Evolutionary conservation across 495 filamentous ascomycete genomes (phyloP).

Genomic region (Niebla homalea): DNA sequence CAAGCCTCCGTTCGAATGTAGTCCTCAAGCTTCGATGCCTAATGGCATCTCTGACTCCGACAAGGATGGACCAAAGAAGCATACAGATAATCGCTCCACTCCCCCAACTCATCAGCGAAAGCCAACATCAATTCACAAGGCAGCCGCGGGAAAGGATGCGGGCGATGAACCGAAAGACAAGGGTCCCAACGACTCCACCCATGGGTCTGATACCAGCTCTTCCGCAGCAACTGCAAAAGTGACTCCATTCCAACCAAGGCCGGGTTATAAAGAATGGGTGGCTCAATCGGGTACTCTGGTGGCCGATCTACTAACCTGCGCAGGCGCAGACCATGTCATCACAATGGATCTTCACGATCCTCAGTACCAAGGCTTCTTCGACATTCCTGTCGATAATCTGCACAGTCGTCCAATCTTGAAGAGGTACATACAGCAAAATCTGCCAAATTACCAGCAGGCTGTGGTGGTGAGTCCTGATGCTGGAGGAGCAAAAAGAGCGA

Average conservation of each 20-base stretch:
- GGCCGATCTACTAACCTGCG: slow-evolving; percentile 86
- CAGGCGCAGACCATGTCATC: slow-evolving; percentile 91
- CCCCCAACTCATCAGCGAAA: slow-evolving; percentile 13
- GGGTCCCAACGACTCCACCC: slow-evolving; percentile 24
- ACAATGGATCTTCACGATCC: slow-evolving; percentile 95
- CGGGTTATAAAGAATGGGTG: slow-evolving; percentile 97
- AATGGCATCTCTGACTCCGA: slow-evolving; percentile 53
- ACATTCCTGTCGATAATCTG: slow-evolving; percentile 86
- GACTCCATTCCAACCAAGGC: slow-evolving; percentile 59
- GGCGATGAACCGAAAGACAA: slow-evolving; percentile 43
- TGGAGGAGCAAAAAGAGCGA: slow-evolving; percentile 90
- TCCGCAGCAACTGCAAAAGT: slow-evolving; percentile 32
- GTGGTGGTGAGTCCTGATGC: slow-evolving; percentile 95
- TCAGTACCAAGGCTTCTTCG: slow-evolving; percentile 97
- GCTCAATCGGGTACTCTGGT: slow-evolving; percentile 93
- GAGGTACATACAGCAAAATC: slow-evolving; percentile 77
- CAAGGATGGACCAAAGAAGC: slow-evolving; percentile 48
- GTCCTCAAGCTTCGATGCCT: slow-evolving; percentile 70
- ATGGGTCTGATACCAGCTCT: slow-evolving; percentile 43
- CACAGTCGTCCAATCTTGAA: slow-evolving; percentile 80
- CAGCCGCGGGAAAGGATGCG: slow-evolving; percentile 44
- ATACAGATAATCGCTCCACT: slow-evolving; percentile 36
- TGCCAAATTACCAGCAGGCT: slow-evolving; percentile 73
- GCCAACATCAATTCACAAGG: slow-evolving; percentile 29
- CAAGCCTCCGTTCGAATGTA: slow-evolving; percentile 59